phyloP scores from a whole-genome alignment of 2,329 filamentous ascomycete genomes.

The Diaporthe citriasiana region DNA sequence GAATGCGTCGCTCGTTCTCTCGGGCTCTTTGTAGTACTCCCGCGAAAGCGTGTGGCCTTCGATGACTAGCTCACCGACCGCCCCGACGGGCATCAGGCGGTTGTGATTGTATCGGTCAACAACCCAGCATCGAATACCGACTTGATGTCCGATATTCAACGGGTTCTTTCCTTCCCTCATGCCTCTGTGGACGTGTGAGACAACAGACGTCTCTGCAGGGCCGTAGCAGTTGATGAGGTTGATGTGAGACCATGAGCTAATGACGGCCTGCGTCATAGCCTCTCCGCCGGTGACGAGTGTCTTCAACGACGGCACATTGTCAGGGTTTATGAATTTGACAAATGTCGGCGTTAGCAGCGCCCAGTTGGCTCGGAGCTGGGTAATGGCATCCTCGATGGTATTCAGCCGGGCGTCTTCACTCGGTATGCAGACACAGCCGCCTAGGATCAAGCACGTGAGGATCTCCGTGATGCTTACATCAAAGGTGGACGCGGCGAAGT shows the following conservation, averaged over 20 bases:
- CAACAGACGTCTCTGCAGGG: conserved; percentile 40
- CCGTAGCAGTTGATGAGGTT: conserved; percentile 45
- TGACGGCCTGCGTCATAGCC: conserved; percentile 41
- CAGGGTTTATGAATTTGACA: conserved; percentile 43
- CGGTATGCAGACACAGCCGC: conserved; percentile 35
- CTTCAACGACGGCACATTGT: conserved; percentile 39
- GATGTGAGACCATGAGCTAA: conserved; percentile 40
- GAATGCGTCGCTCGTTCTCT: conserved; percentile 40
- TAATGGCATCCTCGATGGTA: conserved; percentile 50
- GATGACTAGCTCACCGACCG: conserved; percentile 51
- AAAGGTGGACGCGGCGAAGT: conserved; percentile 68
- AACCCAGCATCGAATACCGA: conserved; percentile 41
- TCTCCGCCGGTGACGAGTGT: conserved; percentile 45
- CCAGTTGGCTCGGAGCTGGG: conserved; percentile 42
- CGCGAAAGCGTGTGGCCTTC: conserved; percentile 58
- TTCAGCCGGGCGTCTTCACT: conserved; percentile 52
- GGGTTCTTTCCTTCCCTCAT: background rate
- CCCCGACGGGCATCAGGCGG: conserved; percentile 47
- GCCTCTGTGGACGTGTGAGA: conserved; percentile 22
- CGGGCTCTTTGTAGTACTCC: conserved; percentile 40
- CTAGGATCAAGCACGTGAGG: conserved; percentile 60
- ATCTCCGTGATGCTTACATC: conserved; percentile 69
- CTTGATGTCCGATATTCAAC: conserved; percentile 11
- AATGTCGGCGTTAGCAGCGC: conserved; percentile 47
- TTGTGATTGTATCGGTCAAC: conserved; percentile 43